These are phyloP conservation scores for Daedaleopsis sinensis DNA, from an alignment of 768 basidiomycete species.

Conservation along the genomic window DNA sequence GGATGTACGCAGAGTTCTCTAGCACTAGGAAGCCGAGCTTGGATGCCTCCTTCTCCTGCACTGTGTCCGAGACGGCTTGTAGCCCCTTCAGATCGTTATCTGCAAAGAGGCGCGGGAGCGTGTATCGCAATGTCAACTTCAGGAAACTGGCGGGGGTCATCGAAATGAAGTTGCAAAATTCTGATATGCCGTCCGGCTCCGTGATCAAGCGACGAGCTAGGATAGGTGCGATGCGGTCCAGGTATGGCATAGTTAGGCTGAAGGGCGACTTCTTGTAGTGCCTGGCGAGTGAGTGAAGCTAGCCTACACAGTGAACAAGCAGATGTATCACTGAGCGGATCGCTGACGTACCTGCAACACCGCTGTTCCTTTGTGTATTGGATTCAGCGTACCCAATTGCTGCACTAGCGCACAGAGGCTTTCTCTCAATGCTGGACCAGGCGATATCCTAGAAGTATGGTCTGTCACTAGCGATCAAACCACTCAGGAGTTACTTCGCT, in stretches of 20 bases:
- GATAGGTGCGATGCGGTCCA: slow-evolving; percentile 67
- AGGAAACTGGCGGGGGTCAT: slow-evolving; percentile 63
- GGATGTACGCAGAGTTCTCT: slow-evolving; percentile 58
- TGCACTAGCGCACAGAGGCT: slow-evolving; percentile 64
- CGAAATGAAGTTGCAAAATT: slow-evolving; percentile 71
- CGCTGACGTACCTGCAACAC: slow-evolving; percentile 59
- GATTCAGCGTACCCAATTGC: slow-evolving; percentile 68
- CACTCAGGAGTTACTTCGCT: not conserved
- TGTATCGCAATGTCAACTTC: slow-evolving; percentile 59
- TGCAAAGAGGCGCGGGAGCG: slow-evolving; percentile 72
- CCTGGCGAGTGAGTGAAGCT: slow-evolving; percentile 65
- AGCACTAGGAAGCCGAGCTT: slow-evolving; percentile 59
- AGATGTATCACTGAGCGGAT: not conserved
- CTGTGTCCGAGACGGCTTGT: slow-evolving; percentile 50
- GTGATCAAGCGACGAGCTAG: slow-evolving; percentile 59
- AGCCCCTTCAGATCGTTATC: slow-evolving; percentile 60
- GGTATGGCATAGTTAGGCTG: slow-evolving; percentile 67
- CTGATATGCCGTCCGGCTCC: slow-evolving; percentile 60
- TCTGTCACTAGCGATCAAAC: no score
- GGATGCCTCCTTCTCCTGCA: slow-evolving; percentile 43
- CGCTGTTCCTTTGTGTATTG: slow-evolving; percentile 69
- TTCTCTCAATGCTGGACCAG: slow-evolving; percentile 57
- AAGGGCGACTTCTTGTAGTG: slow-evolving; percentile 64
- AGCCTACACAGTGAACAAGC: slow-evolving; percentile 8
- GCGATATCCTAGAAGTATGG: slow-evolving; percentile 42